Conservation (phyloP, 495 filamentous ascomycete species). For the Sordaria brevicollis region DNA sequence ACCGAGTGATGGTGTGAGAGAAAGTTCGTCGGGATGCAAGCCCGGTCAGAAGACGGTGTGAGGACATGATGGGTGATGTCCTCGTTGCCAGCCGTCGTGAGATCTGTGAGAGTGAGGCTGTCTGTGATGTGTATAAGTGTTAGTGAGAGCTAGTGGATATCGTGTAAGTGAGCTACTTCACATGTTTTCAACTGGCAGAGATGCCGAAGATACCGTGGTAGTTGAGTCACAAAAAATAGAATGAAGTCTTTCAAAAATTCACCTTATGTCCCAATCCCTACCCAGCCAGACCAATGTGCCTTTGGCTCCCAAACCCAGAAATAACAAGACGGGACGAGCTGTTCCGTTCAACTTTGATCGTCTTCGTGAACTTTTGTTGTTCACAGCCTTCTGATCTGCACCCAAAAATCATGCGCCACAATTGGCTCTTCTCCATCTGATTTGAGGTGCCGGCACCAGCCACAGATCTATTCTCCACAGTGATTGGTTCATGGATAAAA, state of each 20-base stretch:
- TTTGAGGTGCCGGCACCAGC: neutral
- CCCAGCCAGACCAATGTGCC: neutral
- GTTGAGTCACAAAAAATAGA: neutral
- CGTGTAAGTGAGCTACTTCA: neutral
- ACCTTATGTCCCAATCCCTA: neutral
- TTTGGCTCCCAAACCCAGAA: neutral
- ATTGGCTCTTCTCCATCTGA: neutral
- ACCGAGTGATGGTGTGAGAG: neutral
- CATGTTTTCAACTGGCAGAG: neutral
- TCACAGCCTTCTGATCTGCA: neutral
- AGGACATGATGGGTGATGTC: conserved; percentile 2
- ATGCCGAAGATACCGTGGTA: neutral
- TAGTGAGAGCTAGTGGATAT: neutral
- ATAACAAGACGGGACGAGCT: neutral
- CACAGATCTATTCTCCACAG: neutral
- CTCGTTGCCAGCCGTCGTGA: neutral
- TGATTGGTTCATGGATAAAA: neutral
- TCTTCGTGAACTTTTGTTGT: neutral
- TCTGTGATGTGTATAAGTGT: neutral
- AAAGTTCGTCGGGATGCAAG: conserved; percentile 7
- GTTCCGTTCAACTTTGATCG: neutral
- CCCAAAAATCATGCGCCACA: neutral
- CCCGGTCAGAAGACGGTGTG: conserved; percentile 3
- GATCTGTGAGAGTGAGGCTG: neutral
- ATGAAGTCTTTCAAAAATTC: neutral